phyloP scores from a whole-genome alignment of 371 early-diverging fungal species.

The Smittium culicis region DNA sequence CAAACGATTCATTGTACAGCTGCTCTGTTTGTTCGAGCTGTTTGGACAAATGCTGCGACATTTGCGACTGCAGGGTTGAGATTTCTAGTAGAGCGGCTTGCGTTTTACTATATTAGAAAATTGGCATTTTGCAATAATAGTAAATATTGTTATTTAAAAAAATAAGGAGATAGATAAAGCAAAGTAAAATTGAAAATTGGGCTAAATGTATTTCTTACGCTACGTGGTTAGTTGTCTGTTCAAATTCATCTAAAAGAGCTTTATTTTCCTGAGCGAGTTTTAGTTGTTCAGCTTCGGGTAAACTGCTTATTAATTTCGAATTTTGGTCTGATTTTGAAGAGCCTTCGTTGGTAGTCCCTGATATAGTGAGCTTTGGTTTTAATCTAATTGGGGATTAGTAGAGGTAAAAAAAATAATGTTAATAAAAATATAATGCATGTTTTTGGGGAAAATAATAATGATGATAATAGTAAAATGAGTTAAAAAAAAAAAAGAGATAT shows the following conservation, averaged over 20 bases:
- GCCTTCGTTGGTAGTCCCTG: constrained; percentile 1
- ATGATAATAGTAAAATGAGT: too few species aligned
- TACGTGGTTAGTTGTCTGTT: constrained; percentile 44
- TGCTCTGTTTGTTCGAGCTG: constrained; percentile 53
- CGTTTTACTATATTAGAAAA: constrained; percentile 25
- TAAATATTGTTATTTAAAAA: neutral
- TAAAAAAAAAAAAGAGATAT: too few species aligned
- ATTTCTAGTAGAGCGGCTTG: constrained; percentile 54
- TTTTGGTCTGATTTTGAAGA: neutral
- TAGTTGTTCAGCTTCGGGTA: constrained; percentile 44
- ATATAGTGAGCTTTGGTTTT: constrained; percentile 9
- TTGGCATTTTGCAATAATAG: neutral
- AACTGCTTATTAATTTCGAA: constrained; percentile 20
- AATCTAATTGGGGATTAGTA: constrained; percentile 3
- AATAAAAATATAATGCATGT: neutral
- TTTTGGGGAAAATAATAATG: neutral
- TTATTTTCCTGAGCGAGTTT: constrained; percentile 46
- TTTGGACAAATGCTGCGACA: constrained; percentile 44
- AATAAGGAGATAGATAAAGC: neutral
- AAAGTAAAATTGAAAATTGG: neutral
- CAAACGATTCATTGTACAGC: constrained; percentile 49
- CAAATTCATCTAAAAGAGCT: constrained; percentile 41
- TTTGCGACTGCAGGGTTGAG: constrained; percentile 44
- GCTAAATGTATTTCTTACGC: constrained; percentile 11
- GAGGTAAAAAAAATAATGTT: neutral